These are phyloP conservation scores for Parastagonospora nodorum DNA, from an alignment of 2,329 filamentous ascomycete genomes.

Conservation along the genomic window DNA sequence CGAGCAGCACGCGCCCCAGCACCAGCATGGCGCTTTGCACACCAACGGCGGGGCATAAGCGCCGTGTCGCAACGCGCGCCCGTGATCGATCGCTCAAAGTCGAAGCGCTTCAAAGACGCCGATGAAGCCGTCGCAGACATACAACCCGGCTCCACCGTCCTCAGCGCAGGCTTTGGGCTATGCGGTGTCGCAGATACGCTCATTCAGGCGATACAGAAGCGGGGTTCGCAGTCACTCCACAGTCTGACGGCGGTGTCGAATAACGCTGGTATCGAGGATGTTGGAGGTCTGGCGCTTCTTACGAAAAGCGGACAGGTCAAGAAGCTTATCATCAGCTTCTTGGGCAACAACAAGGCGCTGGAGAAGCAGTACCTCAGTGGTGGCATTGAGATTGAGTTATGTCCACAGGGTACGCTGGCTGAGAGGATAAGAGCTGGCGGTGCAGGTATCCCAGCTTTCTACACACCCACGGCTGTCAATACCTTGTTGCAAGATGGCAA, in stretches of 20 bases:
- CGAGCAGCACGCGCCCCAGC: slow-evolving; percentile 22
- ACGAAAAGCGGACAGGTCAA: slow-evolving; percentile 72
- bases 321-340: slow-evolving; percentile 75
- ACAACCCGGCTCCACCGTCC: slow-evolving; percentile 42
- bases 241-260: slow-evolving; percentile 77
- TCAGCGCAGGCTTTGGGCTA: slow-evolving; percentile 47
- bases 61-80: slow-evolving; percentile 30
- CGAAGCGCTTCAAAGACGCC: slow-evolving; percentile 45
- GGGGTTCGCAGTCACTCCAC: slow-evolving; percentile 37
- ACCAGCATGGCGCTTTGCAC: slow-evolving; percentile 27
- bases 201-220: slow-evolving; percentile 41
- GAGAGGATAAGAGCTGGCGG: slow-evolving; percentile 74
- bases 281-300: slow-evolving; percentile 68
- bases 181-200: slow-evolving; percentile 48
- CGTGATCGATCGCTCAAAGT: slow-evolving; percentile 40
- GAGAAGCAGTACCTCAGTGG: slow-evolving; percentile 76
- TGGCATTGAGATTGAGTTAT: slow-evolving; percentile 75
- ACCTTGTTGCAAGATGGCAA: slow-evolving; percentile 70
- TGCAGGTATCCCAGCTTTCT: slow-evolving; percentile 80
- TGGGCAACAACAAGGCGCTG: slow-evolving; percentile 77
- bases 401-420: slow-evolving; percentile 75
- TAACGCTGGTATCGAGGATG: slow-evolving; percentile 74
- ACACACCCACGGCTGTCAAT: slow-evolving; percentile 71
- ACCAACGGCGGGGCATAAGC: slow-evolving; percentile 30
- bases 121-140: slow-evolving; percentile 46